Conservation (phyloP, 805 yeast genomes). For the Saccharomyces kudriavzevii region DNA sequence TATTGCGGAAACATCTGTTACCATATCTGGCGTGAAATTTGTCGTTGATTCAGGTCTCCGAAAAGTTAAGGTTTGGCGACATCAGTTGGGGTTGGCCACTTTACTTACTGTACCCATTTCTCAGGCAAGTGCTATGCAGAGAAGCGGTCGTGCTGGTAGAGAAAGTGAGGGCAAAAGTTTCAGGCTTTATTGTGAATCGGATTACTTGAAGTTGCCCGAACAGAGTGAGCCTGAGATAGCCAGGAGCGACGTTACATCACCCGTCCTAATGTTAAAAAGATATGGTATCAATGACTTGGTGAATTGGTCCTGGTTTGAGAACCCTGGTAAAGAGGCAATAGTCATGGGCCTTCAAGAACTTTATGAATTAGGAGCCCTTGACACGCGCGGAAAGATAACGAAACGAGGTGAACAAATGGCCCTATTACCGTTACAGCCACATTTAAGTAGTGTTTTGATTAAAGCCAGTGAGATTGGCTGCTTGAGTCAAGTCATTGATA, state of each 20-base stretch:
- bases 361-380: conserved; percentile 70
- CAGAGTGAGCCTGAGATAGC: conserved; percentile 93
- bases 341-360: conserved; percentile 70
- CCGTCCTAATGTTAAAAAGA: conserved; percentile 74
- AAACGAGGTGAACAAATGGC: conserved; percentile 79
- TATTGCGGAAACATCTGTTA: conserved; percentile 95
- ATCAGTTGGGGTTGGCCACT: conserved; percentile 86
- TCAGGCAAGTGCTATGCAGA: conserved; percentile 86
- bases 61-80: conserved; percentile 92
- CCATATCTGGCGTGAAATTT: conserved; percentile 88
- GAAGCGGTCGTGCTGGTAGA: conserved; percentile 99
- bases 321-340: conserved; percentile 75
- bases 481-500: conserved; percentile 66
- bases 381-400: conserved; percentile 70
- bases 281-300: conserved; percentile 77
- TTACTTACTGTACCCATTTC: conserved; percentile 87
- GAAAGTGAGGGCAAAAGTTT: conserved; percentile 86
- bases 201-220: conserved; percentile 51
- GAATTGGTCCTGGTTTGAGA: conserved; percentile 87
- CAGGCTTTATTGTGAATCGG: conserved; percentile 69
- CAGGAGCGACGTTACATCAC: conserved; percentile 76
- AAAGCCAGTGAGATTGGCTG: conserved; percentile 53
- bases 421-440: conserved; percentile 85
- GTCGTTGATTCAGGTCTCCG: conserved; percentile 90
- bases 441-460: conserved; percentile 75